Evolutionary conservation across 768 basidiomycete species (phyloP), one percentile per base, ranked within the genome.

Genomic region (Gloeophyllum trabeum): DNA sequence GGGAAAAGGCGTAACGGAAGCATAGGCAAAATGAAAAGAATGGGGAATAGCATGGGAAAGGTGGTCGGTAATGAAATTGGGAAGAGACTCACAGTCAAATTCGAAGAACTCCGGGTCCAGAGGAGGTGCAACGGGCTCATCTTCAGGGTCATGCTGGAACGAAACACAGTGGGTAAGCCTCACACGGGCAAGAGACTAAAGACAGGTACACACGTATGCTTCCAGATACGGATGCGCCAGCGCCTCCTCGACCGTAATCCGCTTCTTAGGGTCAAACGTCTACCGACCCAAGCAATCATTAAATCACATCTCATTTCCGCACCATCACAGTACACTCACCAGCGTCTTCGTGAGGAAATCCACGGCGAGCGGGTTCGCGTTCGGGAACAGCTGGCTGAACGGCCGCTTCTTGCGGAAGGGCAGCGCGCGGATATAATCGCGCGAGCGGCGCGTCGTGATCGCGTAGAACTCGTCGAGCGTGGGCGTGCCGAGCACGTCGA

Each of bases 221-320:
- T 91, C 89, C 10, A 94, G 72, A 55, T 94, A 94, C 4, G 93
- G 92, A 54, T 97, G 93, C n/a, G 82, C 81, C 24, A 99, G 67
- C 4, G 92, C 92, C 44, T 93, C 81, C 56, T 97, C 93, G 32
- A 93, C 90, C 1, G 90, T 90, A 59, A 91, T 81, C 35, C 96
- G 82, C 60, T 93, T 96, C 70, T 92, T 93, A 19, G 96, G 94
- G 62, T 96, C 93, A 62, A 98, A 99, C 1, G 96, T 94, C 85
- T 86, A 50, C 12, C 43, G 16, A 42, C 6, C 16, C 7, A 13
- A 4, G 3, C 24, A 21, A 13, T 13, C 40, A 45, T 39, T 18
- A 6, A 22, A 7, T n/a, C 10, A 3, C 24, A 4, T 5, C 16
- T 24, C 18, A 23, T 14, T 5, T 4, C 4, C 7, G 39, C 32